These are phyloP conservation scores for Solanum sejunctum DNA, from an alignment of 257 asterid genomes.

Conservation along the genomic window DNA sequence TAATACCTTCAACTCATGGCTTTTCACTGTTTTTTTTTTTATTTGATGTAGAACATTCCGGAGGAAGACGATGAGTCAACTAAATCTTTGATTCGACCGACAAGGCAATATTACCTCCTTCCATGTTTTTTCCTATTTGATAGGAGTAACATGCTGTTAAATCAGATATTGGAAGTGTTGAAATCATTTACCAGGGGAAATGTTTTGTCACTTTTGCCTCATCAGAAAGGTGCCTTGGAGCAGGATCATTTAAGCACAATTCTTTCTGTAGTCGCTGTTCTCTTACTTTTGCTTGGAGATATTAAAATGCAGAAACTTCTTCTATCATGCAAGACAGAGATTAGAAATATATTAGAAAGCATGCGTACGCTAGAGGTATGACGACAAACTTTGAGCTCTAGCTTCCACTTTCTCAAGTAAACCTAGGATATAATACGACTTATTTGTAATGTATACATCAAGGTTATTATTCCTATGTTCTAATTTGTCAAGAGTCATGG, in stretches of 20 bases:
- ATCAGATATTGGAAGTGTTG: constrained; percentile 30
- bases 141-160: constrained; percentile 31
- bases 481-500: neutral
- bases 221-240: neutral
- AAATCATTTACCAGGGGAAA: constrained; percentile 37
- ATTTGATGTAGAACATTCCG: constrained; percentile 25
- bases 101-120: constrained; percentile 42
- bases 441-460: neutral
- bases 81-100: constrained; percentile 13
- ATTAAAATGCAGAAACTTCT: constrained; percentile 35
- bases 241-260: constrained; percentile 20
- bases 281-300: constrained; percentile 43
- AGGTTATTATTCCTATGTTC: neutral
- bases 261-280: constrained; percentile 23
- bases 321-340: constrained; percentile 22
- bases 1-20: neutral
- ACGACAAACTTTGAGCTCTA: neutral
- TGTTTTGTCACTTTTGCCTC: constrained; percentile 14
- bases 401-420: neutral
- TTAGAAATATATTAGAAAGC: constrained; percentile 21
- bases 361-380: constrained; percentile 39
- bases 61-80: constrained; percentile 19
- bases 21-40: neutral
- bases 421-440: neutral
- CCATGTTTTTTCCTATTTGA: constrained; percentile 53